Evolutionary conservation across 306 rosid species (phyloP).

Genomic region (Vachellia pachyceras): DNA sequence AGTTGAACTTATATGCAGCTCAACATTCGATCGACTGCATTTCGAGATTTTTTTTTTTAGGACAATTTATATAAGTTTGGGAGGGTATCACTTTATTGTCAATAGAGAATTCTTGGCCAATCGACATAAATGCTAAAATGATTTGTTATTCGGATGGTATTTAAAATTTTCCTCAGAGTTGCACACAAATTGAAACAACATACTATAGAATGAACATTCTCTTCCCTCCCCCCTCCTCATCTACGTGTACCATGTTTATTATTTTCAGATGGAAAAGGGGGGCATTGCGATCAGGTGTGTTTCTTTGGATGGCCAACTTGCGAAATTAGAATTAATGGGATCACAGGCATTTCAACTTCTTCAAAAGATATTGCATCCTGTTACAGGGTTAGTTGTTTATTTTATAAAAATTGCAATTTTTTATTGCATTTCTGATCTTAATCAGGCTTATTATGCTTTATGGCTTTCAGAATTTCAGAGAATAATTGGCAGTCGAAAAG

Average conservation of each 20-base stretch:
- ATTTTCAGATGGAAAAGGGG: slow-evolving; percentile 63
- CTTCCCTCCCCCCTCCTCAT: background rate
- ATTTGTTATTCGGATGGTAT: slow-evolving; percentile 24
- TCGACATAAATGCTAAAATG: background rate
- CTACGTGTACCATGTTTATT: slow-evolving; percentile 18
- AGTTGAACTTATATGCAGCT: background rate
- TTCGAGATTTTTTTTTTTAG: background rate
- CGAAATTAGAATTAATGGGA: slow-evolving; percentile 80
- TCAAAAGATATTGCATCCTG: slow-evolving; percentile 67
- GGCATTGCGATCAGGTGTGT: slow-evolving; percentile 51
- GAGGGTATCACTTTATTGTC: background rate
- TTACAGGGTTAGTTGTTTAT: slow-evolving; percentile 56
- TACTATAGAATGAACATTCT: background rate
- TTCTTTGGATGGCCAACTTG: slow-evolving; percentile 86
- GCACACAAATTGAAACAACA: slow-evolving; percentile 7
- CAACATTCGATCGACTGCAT: background rate
- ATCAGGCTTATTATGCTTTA: slow-evolving; percentile 17
- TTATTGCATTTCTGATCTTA: slow-evolving; percentile 12
- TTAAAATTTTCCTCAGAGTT: slow-evolving; percentile 16
- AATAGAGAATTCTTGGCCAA: slow-evolving; percentile 13
- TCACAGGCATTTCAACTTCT: slow-evolving; percentile 67
- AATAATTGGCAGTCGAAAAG: slow-evolving; percentile 49
- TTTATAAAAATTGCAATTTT: background rate
- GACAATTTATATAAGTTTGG: background rate
- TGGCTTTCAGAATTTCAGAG: slow-evolving; percentile 52